These are phyloP conservation scores for Debaryomycetaceae sp. DNA, from an alignment of 1,139 yeast genomes.

Conservation along the genomic window DNA sequence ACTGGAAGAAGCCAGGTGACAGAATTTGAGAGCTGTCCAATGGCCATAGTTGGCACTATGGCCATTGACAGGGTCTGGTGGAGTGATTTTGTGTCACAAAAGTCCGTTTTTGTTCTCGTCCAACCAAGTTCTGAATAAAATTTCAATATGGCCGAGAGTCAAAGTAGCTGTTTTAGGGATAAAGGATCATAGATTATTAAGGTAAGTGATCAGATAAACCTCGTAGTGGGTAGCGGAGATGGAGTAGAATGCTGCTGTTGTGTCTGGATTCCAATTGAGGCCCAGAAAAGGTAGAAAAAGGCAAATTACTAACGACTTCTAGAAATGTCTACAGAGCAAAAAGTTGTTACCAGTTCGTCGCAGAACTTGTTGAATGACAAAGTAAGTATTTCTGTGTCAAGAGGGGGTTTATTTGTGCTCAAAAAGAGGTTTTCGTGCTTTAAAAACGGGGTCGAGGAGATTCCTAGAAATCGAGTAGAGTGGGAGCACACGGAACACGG, in stretches of 20 bases:
- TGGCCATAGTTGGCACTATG: no score
- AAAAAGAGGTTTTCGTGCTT: no score
- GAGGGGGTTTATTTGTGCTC: no score
- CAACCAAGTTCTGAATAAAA: conserved; percentile 10
- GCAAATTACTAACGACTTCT: conserved; percentile 2
- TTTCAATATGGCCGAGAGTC: background rate
- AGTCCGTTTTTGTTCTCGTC: conserved; percentile 8
- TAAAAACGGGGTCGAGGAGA: no score
- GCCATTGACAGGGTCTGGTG: background rate
- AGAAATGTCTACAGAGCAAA: conserved; percentile 23
- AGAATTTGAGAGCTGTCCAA: no score
- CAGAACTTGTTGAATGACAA: conserved; percentile 76
- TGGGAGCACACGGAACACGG: no score
- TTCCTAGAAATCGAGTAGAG: no score
- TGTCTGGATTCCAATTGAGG: background rate
- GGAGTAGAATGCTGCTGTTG: background rate
- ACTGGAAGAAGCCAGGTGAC: no score
- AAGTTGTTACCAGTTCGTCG: conserved; percentile 49
- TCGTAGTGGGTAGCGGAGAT: background rate
- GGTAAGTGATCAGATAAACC: background rate
- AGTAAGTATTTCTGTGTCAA: conserved; percentile 31
- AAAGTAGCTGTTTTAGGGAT: background rate
- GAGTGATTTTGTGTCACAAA: conserved; percentile 8
- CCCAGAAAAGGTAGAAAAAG: background rate
- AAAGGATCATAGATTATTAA: background rate